Evolutionary conservation across 306 rosid species (phyloP).

Genomic region (Arachis hypogaea): DNA sequence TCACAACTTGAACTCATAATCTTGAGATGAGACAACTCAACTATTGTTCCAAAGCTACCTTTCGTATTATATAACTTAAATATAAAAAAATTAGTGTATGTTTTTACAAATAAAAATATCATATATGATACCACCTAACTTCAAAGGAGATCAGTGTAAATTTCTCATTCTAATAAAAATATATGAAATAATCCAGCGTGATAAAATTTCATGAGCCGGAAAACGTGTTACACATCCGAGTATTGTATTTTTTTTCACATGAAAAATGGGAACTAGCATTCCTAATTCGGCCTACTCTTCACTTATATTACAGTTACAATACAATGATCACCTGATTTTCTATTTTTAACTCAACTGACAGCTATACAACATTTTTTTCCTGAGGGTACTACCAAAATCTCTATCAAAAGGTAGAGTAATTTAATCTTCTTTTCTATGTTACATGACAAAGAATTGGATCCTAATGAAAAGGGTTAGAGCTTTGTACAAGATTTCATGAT

Average conservation of each 20-base stretch:
- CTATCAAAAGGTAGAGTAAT: constrained; percentile 46
- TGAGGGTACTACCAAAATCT: constrained; percentile 64
- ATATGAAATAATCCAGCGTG: constrained; percentile 9
- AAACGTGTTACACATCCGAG: constrained; percentile 38
- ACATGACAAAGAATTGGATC: constrained; percentile 66
- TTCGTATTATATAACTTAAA: too few relatives aligned
- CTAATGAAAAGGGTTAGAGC: constrained; percentile 65
- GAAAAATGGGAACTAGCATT: constrained; percentile 40
- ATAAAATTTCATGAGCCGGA: constrained; percentile 3
- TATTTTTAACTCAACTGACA: constrained; percentile 58
- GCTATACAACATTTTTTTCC: constrained; percentile 71
- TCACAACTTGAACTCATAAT: too few relatives aligned
- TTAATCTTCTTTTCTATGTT: constrained; percentile 49
- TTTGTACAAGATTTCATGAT: constrained; percentile 70
- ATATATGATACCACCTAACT: too few relatives aligned
- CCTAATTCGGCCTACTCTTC: constrained; percentile 50
- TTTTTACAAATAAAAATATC: too few relatives aligned
- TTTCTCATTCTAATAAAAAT: neutral
- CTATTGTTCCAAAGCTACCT: too few relatives aligned
- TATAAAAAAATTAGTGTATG: too few relatives aligned
- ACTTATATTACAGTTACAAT: constrained; percentile 63
- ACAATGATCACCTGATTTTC: constrained; percentile 53
- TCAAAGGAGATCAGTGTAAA: too few relatives aligned
- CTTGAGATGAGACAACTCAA: too few relatives aligned
- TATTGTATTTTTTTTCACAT: constrained; percentile 24